Conservation (phyloP, 164 flowering plant genomes). For the Liquidambar formosana region DNA sequence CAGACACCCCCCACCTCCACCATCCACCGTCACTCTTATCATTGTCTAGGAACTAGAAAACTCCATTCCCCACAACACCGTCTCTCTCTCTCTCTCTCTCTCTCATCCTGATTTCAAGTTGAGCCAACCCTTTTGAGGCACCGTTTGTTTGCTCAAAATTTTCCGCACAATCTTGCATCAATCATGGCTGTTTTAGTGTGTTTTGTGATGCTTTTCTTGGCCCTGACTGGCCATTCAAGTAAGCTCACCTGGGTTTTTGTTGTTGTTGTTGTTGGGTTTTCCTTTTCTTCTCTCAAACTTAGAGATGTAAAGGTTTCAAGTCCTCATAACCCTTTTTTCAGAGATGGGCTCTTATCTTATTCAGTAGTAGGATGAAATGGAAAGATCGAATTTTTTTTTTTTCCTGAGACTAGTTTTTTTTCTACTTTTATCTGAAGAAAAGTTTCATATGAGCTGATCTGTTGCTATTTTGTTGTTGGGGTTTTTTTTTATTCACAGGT, state of each 20-base stretch:
- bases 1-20: constrained; percentile 11
- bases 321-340: neutral
- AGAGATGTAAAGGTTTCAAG: neutral
- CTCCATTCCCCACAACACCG: neutral
- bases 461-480: neutral
- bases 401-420: too few relatives aligned
- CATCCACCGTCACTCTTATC: constrained; percentile 21
- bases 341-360: too few relatives aligned
- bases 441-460: neutral
- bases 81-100: constrained; percentile 19
- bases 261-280: neutral
- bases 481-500: constrained; percentile 15
- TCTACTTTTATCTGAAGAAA: neutral
- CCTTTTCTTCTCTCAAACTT: neutral
- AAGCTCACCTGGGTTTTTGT: constrained; percentile 20
- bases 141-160: neutral
- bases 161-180: constrained; percentile 4
- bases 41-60: constrained; percentile 20
- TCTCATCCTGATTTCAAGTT: neutral
- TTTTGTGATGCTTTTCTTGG: constrained; percentile 32
- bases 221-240: constrained; percentile 42
- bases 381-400: too few relatives aligned
- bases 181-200: constrained; percentile 33
- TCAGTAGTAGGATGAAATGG: too few relatives aligned
- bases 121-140: neutral